A percentile compares a stretch with the other conserved stretches of the same genome.
phyloP scores from a whole-genome alignment of 306 rosid genomes.

The Trichosanthes truncata region DNA sequence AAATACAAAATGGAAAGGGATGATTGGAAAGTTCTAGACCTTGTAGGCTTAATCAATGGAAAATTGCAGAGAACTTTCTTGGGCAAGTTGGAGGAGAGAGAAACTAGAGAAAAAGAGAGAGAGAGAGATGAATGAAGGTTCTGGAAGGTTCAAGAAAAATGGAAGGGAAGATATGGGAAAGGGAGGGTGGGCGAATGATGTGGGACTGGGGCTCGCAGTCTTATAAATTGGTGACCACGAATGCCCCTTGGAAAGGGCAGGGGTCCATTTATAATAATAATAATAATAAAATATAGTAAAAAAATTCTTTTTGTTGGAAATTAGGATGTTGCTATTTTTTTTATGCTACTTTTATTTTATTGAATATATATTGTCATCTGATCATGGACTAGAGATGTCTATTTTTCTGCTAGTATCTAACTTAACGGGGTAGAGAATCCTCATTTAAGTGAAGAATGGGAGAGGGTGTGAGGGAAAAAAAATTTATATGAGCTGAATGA shows the following conservation, averaged over 20 bases:
- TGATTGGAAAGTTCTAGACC: background rate
- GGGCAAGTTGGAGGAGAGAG: slow-evolving; percentile 9
- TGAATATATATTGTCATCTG: no score
- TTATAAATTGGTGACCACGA: background rate
- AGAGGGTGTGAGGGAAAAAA: no score
- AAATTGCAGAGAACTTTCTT: background rate
- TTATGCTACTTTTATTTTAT: no score
- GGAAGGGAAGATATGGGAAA: background rate
- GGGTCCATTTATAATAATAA: background rate
- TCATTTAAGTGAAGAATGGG: no score
- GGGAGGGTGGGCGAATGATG: background rate
- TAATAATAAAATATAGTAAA: background rate
- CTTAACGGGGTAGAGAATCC: no score
- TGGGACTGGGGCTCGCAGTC: background rate
- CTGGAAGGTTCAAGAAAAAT: background rate
- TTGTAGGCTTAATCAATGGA: background rate
- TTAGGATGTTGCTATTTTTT: background rate
- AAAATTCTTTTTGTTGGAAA: background rate
- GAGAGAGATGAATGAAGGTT: background rate
- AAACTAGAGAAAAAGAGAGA: background rate
- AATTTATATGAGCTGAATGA: no score
- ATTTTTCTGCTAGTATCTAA: no score
- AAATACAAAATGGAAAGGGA: background rate
- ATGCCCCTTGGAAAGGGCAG: background rate
- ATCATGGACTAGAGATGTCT: no score